phyloP scores from a whole-genome alignment of 805 yeast genomes.

The Metschnikowia aberdeeniae region DNA sequence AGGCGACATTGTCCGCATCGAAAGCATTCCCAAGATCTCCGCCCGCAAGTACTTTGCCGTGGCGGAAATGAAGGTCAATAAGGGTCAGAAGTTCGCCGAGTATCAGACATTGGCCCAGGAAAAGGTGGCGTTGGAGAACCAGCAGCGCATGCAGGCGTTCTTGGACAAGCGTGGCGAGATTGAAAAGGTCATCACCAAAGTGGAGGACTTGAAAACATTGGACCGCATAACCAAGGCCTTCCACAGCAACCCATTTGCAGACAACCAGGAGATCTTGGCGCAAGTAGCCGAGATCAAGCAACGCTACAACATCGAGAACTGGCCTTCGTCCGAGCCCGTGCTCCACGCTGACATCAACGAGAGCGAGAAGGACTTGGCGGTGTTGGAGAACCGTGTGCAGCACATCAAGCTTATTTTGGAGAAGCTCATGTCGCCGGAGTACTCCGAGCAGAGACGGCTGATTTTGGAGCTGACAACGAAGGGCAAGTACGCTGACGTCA shows the following conservation, averaged over 20 bases:
- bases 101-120: slow-evolving; percentile 71
- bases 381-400: slow-evolving; percentile 24
- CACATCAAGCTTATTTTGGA: slow-evolving; percentile 40
- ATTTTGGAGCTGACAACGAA: slow-evolving; percentile 21
- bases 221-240: slow-evolving; percentile 27
- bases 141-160: slow-evolving; percentile 50
- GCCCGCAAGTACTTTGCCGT: slow-evolving; percentile 82
- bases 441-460: slow-evolving; percentile 19
- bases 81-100: slow-evolving; percentile 87
- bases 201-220: slow-evolving; percentile 36
- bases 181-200: slow-evolving; percentile 26
- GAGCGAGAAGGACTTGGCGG: slow-evolving; percentile 24
- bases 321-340: slow-evolving; percentile 42
- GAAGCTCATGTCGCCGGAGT: slow-evolving; percentile 30
- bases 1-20: slow-evolving; percentile 93
- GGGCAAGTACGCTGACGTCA: slow-evolving; percentile 30
- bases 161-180: slow-evolving; percentile 38
- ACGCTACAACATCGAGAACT: slow-evolving; percentile 34
- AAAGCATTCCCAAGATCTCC: slow-evolving; percentile 80
- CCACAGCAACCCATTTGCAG: slow-evolving; percentile 23
- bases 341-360: slow-evolving; percentile 29
- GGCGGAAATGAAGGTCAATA: slow-evolving; percentile 83
- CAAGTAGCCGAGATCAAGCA: slow-evolving; percentile 35
- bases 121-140: slow-evolving; percentile 65
- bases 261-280: slow-evolving; percentile 20